Conservation (phyloP, 2,329 filamentous ascomycete species). For the Cordyceps cateniannulata region DNA sequence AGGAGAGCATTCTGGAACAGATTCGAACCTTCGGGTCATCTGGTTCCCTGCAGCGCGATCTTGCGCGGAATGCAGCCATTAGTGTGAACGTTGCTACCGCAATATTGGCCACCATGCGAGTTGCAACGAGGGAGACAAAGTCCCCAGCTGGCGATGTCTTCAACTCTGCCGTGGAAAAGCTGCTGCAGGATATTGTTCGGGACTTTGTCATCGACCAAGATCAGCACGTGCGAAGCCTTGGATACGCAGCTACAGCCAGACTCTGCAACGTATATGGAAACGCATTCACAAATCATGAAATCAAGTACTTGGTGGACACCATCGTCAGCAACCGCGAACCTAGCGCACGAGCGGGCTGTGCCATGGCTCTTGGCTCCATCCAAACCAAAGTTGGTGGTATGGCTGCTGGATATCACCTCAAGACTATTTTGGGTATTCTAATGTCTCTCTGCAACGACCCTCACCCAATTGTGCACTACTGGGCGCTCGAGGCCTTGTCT, state of each 20-base stretch:
- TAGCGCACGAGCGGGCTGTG: slow-evolving; percentile 86
- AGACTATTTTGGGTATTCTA: slow-evolving; percentile 95
- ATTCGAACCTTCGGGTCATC: slow-evolving; percentile 84
- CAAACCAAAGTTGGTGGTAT: slow-evolving; percentile 95
- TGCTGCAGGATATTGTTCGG: slow-evolving; percentile 68
- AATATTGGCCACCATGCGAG: slow-evolving; percentile 71
- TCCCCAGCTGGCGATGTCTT: slow-evolving; percentile 68
- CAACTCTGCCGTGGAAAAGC: slow-evolving; percentile 69
- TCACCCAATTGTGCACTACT: slow-evolving; percentile 92
- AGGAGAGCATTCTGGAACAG: slow-evolving; percentile 93
- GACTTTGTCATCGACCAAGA: slow-evolving; percentile 77
- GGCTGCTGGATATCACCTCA: slow-evolving; percentile 92
- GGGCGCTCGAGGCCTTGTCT: slow-evolving; percentile 84
- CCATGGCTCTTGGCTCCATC: slow-evolving; percentile 86
- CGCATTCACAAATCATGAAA: slow-evolving; percentile 78
- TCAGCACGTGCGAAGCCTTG: slow-evolving; percentile 76
- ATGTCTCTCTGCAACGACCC: slow-evolving; percentile 96
- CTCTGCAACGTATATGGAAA: slow-evolving; percentile 83
- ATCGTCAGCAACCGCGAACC: slow-evolving; percentile 93
- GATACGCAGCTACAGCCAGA: slow-evolving; percentile 77
- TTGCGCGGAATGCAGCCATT: slow-evolving; percentile 83
- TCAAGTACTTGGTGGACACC: slow-evolving; percentile 87
- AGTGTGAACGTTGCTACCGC: slow-evolving; percentile 84
- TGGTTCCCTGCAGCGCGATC: slow-evolving; percentile 72
- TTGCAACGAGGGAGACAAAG: slow-evolving; percentile 73